Evolutionary conservation across 73 alveolate genomes (phyloP), one percentile per base, ranked within the genome.

Genomic region (Symbiodinium natans): DNA sequence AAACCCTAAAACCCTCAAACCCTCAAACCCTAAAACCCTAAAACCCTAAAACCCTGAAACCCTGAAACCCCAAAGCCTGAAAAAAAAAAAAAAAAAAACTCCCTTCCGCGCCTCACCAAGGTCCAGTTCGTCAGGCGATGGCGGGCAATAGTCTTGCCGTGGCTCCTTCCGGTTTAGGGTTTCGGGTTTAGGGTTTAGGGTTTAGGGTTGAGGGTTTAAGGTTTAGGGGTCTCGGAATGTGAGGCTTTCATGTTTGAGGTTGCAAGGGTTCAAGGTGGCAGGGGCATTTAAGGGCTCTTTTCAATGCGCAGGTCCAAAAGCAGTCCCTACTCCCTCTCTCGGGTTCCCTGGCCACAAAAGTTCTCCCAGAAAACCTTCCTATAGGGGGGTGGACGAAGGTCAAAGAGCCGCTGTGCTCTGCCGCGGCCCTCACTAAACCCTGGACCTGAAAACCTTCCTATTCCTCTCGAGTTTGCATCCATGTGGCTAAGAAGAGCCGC

Each of bases 41-140:
- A 4, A 21, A 31, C n/a, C n/a, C n/a, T n/a, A n/a, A 36, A 42
- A 29, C 31, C 74, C 40, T 83, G 31, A 29, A 7, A 36, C 36
- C 63, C 89, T 82, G 0, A 29, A 39, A 29, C 40, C 33, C 23
- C 39, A 10, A 31, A 74, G 39, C 40, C 27, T 2, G 42, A 74
- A 4, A 21, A 31, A 11, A 19, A 68, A 68, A 31, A 7, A 7
- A 11, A 5, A 10, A 19, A 7, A 19, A 68, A 36, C 82, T 25
- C 38, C 39, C 34, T 6, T 11, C 31, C 19, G 23, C 13, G 71
- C 96, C 96, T 90, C 96, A 0, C 96, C 96, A 29, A 90, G 39
- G 52, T 90, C 96, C 96, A 90, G 25, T 36, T 90, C 96, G 46
- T 90, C 96, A 3, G 96, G 96, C 25, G 80, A 41, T 17, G 96